Percentiles rank a stretch among this genome's conserved stretches.
Conservation (phyloP, 176 grass and related monocot genomes). For the Carex parvula region DNA sequence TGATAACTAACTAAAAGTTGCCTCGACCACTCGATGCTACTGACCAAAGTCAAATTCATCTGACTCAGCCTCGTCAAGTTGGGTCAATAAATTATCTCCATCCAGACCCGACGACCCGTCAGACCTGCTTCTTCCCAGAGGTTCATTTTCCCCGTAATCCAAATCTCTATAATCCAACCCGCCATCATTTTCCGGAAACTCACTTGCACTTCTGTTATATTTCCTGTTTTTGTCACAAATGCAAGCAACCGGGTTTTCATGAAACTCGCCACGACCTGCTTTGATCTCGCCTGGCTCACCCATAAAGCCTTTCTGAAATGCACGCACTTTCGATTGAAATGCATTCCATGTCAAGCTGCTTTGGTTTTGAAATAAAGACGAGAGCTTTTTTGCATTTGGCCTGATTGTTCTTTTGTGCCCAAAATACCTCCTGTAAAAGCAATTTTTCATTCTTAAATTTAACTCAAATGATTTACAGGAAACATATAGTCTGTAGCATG, state of each 20-base stretch:
- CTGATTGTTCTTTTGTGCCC: constrained; percentile 96
- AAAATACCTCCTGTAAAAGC: constrained; percentile 75
- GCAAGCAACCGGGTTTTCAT: constrained; percentile 81
- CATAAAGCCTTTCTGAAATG: constrained; percentile 80
- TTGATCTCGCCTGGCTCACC: constrained; percentile 89
- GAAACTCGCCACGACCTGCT: constrained; percentile 83
- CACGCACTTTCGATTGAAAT: constrained; percentile 71
- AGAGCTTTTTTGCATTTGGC: constrained; percentile 89
- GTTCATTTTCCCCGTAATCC: constrained; percentile 78
- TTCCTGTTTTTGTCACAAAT: constrained; percentile 55
- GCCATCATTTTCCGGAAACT: constrained; percentile 36
- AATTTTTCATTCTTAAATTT: constrained; percentile 24
- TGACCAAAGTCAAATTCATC: constrained; percentile 39
- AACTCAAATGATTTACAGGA: constrained; percentile 19
- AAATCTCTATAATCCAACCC: constrained; percentile 61
- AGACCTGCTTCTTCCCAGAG: constrained; percentile 38
- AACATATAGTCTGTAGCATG: not conserved
- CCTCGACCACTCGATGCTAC: constrained; percentile 14
- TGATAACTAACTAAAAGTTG: constrained; percentile 33
- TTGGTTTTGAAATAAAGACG: constrained; percentile 69
- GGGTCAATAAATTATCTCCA: constrained; percentile 26
- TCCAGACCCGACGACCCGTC: constrained; percentile 42
- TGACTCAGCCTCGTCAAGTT: constrained; percentile 33
- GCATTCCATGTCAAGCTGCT: constrained; percentile 71
- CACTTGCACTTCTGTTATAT: constrained; percentile 18